Conservation (phyloP, 2,329 filamentous ascomycete genomes). For the Ophiocordyceps robertsii region DNA sequence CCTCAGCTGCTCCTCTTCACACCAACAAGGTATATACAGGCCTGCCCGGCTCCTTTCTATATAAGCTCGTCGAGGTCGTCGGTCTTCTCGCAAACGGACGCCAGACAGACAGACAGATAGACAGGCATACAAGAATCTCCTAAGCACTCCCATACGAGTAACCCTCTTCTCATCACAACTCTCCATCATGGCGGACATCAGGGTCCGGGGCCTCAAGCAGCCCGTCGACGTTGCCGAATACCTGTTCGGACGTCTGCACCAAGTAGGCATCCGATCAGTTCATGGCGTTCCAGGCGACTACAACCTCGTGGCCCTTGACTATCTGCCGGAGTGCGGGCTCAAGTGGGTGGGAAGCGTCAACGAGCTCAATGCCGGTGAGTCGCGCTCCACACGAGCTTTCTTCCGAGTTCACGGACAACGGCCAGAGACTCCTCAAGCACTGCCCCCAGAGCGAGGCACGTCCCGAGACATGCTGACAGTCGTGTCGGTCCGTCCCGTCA, state of each 20-base stretch:
- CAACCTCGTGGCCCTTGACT: slow-evolving; percentile 57
- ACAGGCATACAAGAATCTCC: background rate
- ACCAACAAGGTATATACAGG: no score
- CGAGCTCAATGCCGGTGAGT: slow-evolving; percentile 56
- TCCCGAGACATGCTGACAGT: slow-evolving; percentile 5
- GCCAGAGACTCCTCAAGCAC: no score
- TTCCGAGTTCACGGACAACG: no score
- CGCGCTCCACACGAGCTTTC: background rate
- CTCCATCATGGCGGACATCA: slow-evolving; percentile 20
- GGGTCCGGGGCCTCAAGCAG: slow-evolving; percentile 28
- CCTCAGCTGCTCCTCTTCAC: no score
- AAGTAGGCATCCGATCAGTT: slow-evolving; percentile 51
- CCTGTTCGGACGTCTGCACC: slow-evolving; percentile 49
- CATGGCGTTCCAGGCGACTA: slow-evolving; percentile 63
- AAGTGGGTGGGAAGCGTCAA: slow-evolving; percentile 59
- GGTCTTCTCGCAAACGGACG: no score
- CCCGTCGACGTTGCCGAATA: slow-evolving; percentile 53
- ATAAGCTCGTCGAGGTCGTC: no score
- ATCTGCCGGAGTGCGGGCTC: slow-evolving; percentile 42
- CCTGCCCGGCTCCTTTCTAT: no score
- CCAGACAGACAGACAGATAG: no score
- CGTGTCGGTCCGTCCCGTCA: slow-evolving; percentile 11
- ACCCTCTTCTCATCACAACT: background rate
- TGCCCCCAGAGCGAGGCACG: background rate
- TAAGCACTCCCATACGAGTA: background rate